Conservation (phyloP, 495 filamentous ascomycete species). For the Penicillium dipodomyicola region DNA sequence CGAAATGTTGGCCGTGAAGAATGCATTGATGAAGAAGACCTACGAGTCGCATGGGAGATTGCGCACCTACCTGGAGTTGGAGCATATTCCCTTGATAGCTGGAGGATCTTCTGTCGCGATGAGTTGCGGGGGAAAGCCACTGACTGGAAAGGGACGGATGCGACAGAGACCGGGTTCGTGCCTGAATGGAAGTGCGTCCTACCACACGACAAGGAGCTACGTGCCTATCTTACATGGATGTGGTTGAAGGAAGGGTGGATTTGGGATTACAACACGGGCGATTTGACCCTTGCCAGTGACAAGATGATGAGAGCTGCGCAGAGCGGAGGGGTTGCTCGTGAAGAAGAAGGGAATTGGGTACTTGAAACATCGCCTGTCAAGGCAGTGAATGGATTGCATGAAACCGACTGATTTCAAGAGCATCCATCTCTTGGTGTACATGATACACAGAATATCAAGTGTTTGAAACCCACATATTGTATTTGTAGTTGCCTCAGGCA, state of each 20-base stretch:
- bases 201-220: constrained; percentile 83
- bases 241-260: constrained; percentile 84
- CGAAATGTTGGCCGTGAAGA: constrained; percentile 53
- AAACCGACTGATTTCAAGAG: constrained; percentile 11
- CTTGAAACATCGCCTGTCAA: constrained; percentile 41
- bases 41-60: constrained; percentile 71
- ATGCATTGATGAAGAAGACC: constrained; percentile 42
- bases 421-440: background rate
- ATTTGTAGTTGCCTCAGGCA: background rate
- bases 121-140: constrained; percentile 59
- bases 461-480: background rate
- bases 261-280: constrained; percentile 74
- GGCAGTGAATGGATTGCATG: constrained; percentile 31
- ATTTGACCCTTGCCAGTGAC: constrained; percentile 53
- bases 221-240: constrained; percentile 84
- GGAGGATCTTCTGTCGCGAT: constrained; percentile 93
- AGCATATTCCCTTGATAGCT: constrained; percentile 84
- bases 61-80: constrained; percentile 82
- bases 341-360: constrained; percentile 54
- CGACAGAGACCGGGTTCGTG: constrained; percentile 30
- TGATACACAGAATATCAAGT: background rate
- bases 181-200: constrained; percentile 85
- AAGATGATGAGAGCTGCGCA: constrained; percentile 57
- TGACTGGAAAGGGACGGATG: constrained; percentile 56
- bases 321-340: constrained; percentile 58